These are phyloP conservation scores for Cichorium intybus DNA, from an alignment of 140 eudicot species.

Conservation along the genomic window DNA sequence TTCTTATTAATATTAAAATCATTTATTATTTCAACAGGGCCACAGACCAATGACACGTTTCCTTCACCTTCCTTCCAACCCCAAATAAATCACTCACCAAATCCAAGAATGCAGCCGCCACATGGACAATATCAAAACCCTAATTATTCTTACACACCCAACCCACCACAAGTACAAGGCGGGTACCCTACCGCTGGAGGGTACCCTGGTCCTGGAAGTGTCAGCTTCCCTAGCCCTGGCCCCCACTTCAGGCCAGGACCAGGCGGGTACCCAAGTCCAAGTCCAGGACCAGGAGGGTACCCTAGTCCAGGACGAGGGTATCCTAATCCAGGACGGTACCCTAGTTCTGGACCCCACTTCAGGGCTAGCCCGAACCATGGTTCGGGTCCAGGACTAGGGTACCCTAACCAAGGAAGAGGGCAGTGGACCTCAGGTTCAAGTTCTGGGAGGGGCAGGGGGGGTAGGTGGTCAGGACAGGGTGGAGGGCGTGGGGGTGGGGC, in stretches of 20 bases:
- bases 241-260: conserved; percentile 39
- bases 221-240: conserved; percentile 22
- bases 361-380: conserved; percentile 11
- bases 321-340: too few species aligned
- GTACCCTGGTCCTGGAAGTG: conserved; percentile 22
- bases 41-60: conserved; percentile 23
- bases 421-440: too few species aligned
- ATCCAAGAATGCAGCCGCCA: conserved; percentile 40
- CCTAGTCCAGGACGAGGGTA: conserved; percentile 28
- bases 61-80: conserved; percentile 41
- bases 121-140: conserved; percentile 39
- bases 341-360: conserved; percentile 22
- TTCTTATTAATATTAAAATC: conserved; percentile 1
- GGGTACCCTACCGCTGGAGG: conserved; percentile 29
- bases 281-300: conserved; percentile 15
- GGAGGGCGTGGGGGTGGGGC: conserved; percentile 12
- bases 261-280: conserved; percentile 25
- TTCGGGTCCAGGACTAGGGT: conserved; percentile 25
- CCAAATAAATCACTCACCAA: conserved; percentile 32
- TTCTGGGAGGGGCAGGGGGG: conserved; percentile 25
- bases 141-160: conserved; percentile 28
- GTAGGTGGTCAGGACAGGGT: background rate
- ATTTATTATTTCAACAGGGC: conserved; percentile 41
- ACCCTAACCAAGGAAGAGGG: conserved; percentile 20
- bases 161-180: conserved; percentile 26